These are phyloP conservation scores for Cytidiella melzeri DNA, from an alignment of 768 basidiomycete species.

Conservation along the genomic window DNA sequence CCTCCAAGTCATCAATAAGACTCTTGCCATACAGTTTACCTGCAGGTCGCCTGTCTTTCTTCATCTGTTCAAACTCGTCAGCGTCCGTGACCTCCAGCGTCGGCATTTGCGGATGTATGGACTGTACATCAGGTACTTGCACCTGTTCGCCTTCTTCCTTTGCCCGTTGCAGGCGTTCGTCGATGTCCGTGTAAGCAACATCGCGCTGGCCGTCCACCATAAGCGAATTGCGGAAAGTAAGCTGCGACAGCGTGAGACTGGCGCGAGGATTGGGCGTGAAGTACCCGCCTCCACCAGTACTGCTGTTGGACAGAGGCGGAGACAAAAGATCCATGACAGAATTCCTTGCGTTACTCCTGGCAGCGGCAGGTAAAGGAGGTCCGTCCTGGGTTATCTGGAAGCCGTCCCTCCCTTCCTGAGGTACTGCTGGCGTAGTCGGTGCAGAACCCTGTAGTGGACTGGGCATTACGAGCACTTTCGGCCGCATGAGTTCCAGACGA, in stretches of 20 bases:
- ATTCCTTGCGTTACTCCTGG: conserved; percentile 39
- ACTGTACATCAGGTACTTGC: conserved; percentile 37
- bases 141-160: conserved; percentile 75
- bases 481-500: conserved; percentile 74
- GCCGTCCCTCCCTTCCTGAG: conserved; percentile 35
- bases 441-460: conserved; percentile 63
- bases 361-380: conserved; percentile 71
- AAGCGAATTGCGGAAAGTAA: conserved; percentile 80
- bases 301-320: conserved; percentile 12
- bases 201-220: conserved; percentile 63
- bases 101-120: conserved; percentile 23
- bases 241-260: conserved; percentile 71
- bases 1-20: conserved; percentile 86
- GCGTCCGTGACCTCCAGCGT: conserved; percentile 23
- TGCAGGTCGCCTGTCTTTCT: conserved; percentile 42
- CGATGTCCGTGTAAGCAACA: conserved; percentile 55
- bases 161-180: conserved; percentile 60
- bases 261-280: conserved; percentile 75
- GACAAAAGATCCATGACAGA: conserved; percentile 1
- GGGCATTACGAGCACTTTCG: conserved; percentile 94
- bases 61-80: conserved; percentile 1
- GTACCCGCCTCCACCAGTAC: conserved; percentile 30
- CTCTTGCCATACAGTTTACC: conserved; percentile 85
- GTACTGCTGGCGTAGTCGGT: conserved; percentile 24
- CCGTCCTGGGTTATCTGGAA: conserved; percentile 65